These are phyloP conservation scores for Yamadazyma pseudoaaseri DNA, from an alignment of 1,139 yeast genomes.

Conservation along the genomic window DNA sequence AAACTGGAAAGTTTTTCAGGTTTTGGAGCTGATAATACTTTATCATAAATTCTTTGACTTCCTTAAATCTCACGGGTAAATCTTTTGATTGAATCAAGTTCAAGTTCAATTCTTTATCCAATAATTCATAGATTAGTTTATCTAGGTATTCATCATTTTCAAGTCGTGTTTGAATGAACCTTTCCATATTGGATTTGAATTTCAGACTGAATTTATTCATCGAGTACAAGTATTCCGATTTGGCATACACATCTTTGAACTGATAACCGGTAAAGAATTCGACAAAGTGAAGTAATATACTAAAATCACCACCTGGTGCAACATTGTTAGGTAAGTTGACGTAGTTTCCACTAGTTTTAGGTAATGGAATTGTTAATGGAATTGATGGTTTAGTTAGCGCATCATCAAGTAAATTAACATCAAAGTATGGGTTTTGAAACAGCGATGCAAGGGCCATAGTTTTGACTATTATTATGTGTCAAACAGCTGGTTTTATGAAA, in stretches of 20 bases:
- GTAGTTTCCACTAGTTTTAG: slow-evolving; percentile 26
- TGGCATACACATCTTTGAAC: slow-evolving; percentile 31
- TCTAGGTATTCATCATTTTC: slow-evolving; percentile 35
- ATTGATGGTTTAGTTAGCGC: slow-evolving; percentile 31
- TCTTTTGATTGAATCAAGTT: slow-evolving; percentile 38
- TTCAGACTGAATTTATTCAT: slow-evolving; percentile 31
- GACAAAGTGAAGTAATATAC: slow-evolving; percentile 31
- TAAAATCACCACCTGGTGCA: slow-evolving; percentile 24
- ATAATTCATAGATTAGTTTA: slow-evolving; percentile 36
- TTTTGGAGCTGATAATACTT: slow-evolving; percentile 37
- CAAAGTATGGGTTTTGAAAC: slow-evolving; percentile 18
- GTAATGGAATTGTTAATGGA: slow-evolving; percentile 40
- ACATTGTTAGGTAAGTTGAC: slow-evolving; percentile 31
- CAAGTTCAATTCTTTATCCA: slow-evolving; percentile 41
- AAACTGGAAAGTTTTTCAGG: slow-evolving; percentile 34
- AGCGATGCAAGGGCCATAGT: neutral
- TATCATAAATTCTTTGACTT: slow-evolving; percentile 42
- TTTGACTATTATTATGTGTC: neutral
- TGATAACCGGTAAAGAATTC: slow-evolving; percentile 28
- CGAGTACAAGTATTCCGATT: slow-evolving; percentile 36
- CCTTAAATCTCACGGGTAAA: slow-evolving; percentile 31
- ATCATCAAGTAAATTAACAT: slow-evolving; percentile 40
- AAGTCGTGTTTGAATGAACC: slow-evolving; percentile 35
- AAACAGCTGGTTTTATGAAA: neutral
- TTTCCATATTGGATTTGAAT: slow-evolving; percentile 28